Percentiles rank a stretch among this genome's conserved stretches.
phyloP scores from a whole-genome alignment of 768 basidiomycete species.

The Symmetrospora coprosmae region DNA sequence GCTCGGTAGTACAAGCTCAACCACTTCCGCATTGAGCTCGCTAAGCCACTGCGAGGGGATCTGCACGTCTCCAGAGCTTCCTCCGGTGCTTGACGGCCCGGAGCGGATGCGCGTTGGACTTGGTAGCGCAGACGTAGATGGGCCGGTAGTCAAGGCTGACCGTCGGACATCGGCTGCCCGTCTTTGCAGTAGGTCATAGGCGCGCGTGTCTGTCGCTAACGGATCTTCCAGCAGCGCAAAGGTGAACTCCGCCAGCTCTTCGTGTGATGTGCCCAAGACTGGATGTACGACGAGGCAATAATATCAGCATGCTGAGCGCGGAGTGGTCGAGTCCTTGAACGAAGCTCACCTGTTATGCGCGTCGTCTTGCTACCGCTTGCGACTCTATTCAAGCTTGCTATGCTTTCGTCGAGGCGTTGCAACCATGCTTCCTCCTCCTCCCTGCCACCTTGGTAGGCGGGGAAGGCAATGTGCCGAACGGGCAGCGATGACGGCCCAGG shows the following conservation, averaged over 20 bases:
- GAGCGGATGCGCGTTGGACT: no score
- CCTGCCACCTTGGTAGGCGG: neutral
- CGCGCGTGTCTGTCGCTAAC: neutral
- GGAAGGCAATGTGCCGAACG: slow-evolving; percentile 4
- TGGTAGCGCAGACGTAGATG: neutral
- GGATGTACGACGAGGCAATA: neutral
- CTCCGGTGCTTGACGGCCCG: no score
- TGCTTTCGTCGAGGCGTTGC: neutral
- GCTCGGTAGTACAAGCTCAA: neutral
- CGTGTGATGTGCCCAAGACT: neutral
- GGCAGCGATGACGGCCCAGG: no score
- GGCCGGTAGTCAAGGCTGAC: neutral
- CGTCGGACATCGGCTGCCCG: neutral
- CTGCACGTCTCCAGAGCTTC: neutral
- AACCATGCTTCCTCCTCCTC: slow-evolving; percentile 14
- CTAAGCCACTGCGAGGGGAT: neutral
- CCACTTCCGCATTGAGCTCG: neutral
- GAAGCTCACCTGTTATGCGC: no score
- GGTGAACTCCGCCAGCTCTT: neutral
- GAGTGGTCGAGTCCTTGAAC: neutral
- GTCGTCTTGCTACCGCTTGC: no score
- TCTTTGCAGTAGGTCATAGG: neutral
- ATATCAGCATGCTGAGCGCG: neutral
- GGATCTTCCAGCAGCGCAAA: neutral
- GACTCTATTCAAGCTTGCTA: neutral